Conservation (phyloP, 495 filamentous ascomycete genomes). For the Astrocystis sublimbata region DNA sequence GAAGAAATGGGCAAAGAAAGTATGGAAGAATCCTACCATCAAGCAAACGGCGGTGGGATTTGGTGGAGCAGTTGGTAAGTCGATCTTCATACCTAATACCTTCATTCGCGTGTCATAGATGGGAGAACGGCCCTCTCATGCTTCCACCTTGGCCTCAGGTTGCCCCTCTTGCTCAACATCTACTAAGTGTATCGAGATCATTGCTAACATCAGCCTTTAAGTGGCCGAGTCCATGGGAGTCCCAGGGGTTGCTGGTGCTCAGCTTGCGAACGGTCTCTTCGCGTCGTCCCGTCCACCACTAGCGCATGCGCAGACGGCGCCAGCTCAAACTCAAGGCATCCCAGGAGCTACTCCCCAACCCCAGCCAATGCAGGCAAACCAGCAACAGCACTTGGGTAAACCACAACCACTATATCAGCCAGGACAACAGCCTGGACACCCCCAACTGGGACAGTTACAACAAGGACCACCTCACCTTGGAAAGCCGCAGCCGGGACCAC, state of each 20-base stretch:
- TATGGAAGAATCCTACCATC: conserved; percentile 28
- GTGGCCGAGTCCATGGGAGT: conserved; percentile 28
- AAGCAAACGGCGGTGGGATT: conserved; percentile 27
- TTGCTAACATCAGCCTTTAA: conserved; percentile 6
- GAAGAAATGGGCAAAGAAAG: conserved; percentile 35
- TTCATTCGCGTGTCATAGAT: neutral
- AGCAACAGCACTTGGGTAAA: conserved; percentile 4
- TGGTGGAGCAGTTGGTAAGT: conserved; percentile 25
- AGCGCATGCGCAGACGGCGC: conserved; percentile 26
- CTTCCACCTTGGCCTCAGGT: neutral
- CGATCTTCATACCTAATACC: neutral
- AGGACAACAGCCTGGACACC: neutral
- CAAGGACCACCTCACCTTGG: conserved; percentile 1
- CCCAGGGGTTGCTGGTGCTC: conserved; percentile 22
- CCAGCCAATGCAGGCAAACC: neutral
- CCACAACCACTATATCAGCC: conserved; percentile 1
- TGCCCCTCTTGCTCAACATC: neutral
- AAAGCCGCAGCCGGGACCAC: too few relatives aligned
- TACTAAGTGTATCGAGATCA: neutral
- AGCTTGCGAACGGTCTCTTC: conserved; percentile 26
- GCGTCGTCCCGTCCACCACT: conserved; percentile 24
- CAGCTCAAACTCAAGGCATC: conserved; percentile 23
- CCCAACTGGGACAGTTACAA: neutral
- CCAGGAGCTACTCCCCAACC: conserved; percentile 11
- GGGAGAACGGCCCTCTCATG: neutral